Percentiles rank a stretch among this genome's conserved stretches.
Evolutionary conservation across 495 filamentous ascomycete species (phyloP).

Genomic region (Hypoxylon rickii): DNA sequence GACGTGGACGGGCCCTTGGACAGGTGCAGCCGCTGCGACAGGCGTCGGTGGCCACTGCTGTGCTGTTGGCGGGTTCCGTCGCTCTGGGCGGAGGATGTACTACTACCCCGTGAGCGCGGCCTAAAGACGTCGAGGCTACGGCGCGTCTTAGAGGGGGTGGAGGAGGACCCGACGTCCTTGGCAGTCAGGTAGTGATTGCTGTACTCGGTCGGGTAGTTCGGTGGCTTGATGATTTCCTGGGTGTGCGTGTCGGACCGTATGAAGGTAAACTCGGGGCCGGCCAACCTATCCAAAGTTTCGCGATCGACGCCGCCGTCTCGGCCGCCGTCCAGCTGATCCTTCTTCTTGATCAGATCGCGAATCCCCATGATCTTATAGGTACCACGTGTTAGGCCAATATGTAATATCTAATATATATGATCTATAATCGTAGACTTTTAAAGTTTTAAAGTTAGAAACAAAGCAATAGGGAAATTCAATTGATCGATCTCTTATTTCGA

Average conservation of each 20-base stretch:
- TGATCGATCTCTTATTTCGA: too few relatives aligned
- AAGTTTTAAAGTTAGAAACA: conserved; percentile 3
- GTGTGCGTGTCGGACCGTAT: conserved; percentile 80
- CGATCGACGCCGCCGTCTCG: conserved; percentile 42
- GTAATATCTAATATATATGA: too few relatives aligned
- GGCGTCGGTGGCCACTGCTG: conserved; percentile 41
- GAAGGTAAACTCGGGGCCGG: conserved; percentile 76
- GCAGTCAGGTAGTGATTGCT: conserved; percentile 40
- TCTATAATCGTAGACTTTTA: too few relatives aligned
- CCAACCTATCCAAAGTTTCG: conserved; percentile 37
- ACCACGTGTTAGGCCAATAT: neutral
- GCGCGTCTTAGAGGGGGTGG: conserved; percentile 26
- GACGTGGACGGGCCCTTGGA: conserved; percentile 65
- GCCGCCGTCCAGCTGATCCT: conserved; percentile 56
- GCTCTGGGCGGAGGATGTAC: conserved; percentile 48
- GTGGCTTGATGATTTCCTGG: conserved; percentile 74
- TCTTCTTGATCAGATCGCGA: conserved; percentile 75
- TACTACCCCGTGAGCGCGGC: conserved; percentile 53
- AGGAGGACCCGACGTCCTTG: conserved; percentile 31
- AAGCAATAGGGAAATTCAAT: too few relatives aligned
- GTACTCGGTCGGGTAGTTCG: conserved; percentile 50
- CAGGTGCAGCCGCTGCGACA: conserved; percentile 75
- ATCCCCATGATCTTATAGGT: conserved; percentile 63
- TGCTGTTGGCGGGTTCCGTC: conserved; percentile 41
- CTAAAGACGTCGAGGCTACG: conserved; percentile 44